phyloP scores from a whole-genome alignment of 2,329 filamentous ascomycete genomes.

The Nemania sp. region DNA sequence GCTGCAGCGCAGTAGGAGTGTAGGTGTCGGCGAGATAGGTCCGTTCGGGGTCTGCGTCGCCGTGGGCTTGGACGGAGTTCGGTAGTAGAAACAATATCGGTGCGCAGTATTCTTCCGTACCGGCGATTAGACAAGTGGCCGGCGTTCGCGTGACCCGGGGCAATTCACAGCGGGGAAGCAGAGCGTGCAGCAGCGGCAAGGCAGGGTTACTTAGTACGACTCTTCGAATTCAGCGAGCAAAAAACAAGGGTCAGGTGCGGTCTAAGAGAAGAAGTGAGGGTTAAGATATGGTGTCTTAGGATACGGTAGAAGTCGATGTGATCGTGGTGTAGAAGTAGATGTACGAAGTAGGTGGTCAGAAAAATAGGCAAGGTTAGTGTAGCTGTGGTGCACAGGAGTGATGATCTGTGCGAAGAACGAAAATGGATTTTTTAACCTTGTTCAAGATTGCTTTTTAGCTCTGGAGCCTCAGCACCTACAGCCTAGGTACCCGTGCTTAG shows the following conservation, averaged over 20 bases:
- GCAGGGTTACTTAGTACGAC: no score
- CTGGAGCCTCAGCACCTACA: not conserved
- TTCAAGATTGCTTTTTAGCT: not conserved
- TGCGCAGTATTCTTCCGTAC: no score
- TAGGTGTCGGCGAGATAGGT: not conserved
- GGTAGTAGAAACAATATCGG: no score
- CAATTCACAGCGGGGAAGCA: no score
- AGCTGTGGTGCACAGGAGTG: not conserved
- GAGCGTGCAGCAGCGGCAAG: no score
- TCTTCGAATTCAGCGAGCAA: not conserved
- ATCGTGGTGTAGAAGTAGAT: not conserved
- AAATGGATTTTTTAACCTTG: not conserved
- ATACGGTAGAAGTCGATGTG: slow-evolving; percentile 1
- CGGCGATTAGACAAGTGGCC: not conserved
- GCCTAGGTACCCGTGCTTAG: not conserved
- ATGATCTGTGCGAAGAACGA: not conserved
- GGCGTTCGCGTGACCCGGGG: slow-evolving; percentile 22
- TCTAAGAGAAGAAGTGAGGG: slow-evolving; percentile 1
- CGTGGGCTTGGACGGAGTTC: not conserved
- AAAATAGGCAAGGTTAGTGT: not conserved
- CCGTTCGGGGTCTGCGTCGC: no score
- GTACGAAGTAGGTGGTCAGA: not conserved
- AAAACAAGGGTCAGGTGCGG: not conserved
- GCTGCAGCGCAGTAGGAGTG: no score
- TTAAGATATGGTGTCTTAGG: slow-evolving; percentile 15